Evolutionary conservation across 2,329 filamentous ascomycete species (phyloP).

Genomic region (Arthrocladium fulminans): DNA sequence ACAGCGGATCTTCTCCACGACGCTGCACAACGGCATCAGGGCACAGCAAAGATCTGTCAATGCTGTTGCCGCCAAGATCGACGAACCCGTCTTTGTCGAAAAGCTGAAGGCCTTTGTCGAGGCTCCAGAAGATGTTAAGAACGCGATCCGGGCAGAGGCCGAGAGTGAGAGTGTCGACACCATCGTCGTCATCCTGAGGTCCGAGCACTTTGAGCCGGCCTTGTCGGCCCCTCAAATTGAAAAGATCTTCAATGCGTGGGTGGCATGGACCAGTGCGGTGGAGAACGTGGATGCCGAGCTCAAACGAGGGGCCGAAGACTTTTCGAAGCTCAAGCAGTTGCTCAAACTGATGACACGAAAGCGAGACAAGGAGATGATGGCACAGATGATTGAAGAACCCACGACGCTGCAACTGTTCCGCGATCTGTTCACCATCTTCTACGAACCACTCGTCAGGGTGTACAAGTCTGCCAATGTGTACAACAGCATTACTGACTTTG

Average conservation of each 20-base stretch:
- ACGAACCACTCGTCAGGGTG: slow-evolving; percentile 89
- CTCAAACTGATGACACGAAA: slow-evolving; percentile 86
- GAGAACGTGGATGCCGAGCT: slow-evolving; percentile 85
- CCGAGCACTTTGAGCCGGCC: slow-evolving; percentile 63
- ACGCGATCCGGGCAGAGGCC: slow-evolving; percentile 64
- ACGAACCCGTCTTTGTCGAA: slow-evolving; percentile 66
- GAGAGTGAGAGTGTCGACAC: slow-evolving; percentile 67
- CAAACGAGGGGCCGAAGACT: slow-evolving; percentile 80
- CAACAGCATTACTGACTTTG: slow-evolving; percentile 93
- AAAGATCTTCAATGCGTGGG: slow-evolving; percentile 85
- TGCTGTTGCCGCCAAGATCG: slow-evolving; percentile 63
- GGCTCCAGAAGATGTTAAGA: slow-evolving; percentile 65
- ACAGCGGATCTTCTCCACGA: slow-evolving; percentile 88
- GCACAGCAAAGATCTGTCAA: slow-evolving; percentile 83
- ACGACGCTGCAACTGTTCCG: slow-evolving; percentile 89
- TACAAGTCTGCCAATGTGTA: slow-evolving; percentile 99
- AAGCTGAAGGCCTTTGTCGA: slow-evolving; percentile 77
- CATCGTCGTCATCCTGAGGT: slow-evolving; percentile 73
- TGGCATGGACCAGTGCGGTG: slow-evolving; percentile 90
- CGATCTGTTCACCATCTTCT: slow-evolving; percentile 97
- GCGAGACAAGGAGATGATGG: slow-evolving; percentile 95
- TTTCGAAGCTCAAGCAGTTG: slow-evolving; percentile 89
- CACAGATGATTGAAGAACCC: slow-evolving; percentile 87
- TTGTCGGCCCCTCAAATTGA: slow-evolving; percentile 68
- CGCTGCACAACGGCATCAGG: slow-evolving; percentile 80